A percentile compares a stretch with the other conserved stretches of the same genome.
Conservation (phyloP, 78 protist genomes). For the Dictyostelium citrinum region DNA sequence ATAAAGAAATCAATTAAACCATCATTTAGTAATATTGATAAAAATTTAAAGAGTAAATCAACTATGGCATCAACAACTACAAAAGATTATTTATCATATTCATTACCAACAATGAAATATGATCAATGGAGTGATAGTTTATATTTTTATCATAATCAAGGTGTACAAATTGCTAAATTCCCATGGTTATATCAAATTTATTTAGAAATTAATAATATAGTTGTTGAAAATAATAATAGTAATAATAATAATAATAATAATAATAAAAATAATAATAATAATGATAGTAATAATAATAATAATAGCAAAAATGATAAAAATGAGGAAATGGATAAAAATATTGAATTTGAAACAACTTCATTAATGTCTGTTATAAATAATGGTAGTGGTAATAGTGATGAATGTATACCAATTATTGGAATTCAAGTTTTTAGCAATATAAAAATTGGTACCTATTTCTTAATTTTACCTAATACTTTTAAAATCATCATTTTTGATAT, state of each 20-base stretch:
- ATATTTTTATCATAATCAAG: conserved; percentile 45
- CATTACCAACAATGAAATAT: conserved; percentile 3
- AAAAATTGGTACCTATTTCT: conserved; percentile 34
- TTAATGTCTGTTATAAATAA: neutral
- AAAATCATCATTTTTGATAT: conserved; percentile 22
- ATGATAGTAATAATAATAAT: neutral
- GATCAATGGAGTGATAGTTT: conserved; percentile 24
- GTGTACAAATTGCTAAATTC: conserved; percentile 25
- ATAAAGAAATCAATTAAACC: neutral
- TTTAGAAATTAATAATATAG: neutral
- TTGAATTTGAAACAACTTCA: conserved; percentile 15
- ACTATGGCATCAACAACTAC: neutral
- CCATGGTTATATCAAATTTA: conserved; percentile 22
- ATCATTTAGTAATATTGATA: neutral
- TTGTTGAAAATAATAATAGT: neutral
- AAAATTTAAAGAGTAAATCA: neutral
- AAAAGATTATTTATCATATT: conserved; percentile 11
- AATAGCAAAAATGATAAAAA: neutral
- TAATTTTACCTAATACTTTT: conserved; percentile 10
- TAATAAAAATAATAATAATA: neutral
- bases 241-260: neutral
- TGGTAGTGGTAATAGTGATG: neutral
- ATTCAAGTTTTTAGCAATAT: conserved; percentile 6
- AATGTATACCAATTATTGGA: conserved; percentile 20
- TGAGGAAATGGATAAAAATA: neutral